Conservation (phyloP, 2,329 filamentous ascomycete genomes). For the Ophiosphaerella herpotricha region DNA sequence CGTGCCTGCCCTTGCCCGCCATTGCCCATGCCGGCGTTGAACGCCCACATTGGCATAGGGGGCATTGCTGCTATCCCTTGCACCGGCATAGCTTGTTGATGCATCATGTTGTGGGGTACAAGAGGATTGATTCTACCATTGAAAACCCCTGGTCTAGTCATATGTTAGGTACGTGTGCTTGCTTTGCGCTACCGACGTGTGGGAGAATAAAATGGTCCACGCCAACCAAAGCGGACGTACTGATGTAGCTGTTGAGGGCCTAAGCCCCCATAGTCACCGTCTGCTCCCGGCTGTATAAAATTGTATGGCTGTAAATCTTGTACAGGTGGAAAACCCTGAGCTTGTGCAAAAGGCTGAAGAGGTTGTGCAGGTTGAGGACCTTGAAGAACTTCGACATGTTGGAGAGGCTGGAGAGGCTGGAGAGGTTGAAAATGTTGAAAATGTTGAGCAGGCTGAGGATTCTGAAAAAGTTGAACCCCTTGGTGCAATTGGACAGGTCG, state of each 20-base stretch:
- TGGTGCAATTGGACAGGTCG: background rate
- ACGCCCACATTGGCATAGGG: no score
- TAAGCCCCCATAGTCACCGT: background rate
- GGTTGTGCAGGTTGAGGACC: conserved; percentile 3
- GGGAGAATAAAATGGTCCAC: background rate
- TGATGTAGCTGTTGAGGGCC: conserved; percentile 4
- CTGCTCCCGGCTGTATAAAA: background rate
- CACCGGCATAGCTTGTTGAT: no score
- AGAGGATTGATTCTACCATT: no score
- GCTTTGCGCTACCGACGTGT: background rate
- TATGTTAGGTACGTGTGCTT: background rate
- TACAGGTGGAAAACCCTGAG: conserved; percentile 1
- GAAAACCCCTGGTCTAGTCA: no score
- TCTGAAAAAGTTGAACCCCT: background rate
- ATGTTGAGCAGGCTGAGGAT: conserved; percentile 1
- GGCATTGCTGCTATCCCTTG: no score
- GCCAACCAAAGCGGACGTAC: background rate
- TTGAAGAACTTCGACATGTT: background rate
- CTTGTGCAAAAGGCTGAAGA: background rate
- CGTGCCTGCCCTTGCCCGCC: background rate
- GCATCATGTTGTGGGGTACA: no score
- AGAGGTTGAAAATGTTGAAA: background rate
- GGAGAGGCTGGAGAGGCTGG: background rate
- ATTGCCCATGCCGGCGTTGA: no score
- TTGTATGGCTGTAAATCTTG: background rate